Base-by-base conservation (phyloP, 441 rosid species). In the Eutrema salsugineum region DNA sequence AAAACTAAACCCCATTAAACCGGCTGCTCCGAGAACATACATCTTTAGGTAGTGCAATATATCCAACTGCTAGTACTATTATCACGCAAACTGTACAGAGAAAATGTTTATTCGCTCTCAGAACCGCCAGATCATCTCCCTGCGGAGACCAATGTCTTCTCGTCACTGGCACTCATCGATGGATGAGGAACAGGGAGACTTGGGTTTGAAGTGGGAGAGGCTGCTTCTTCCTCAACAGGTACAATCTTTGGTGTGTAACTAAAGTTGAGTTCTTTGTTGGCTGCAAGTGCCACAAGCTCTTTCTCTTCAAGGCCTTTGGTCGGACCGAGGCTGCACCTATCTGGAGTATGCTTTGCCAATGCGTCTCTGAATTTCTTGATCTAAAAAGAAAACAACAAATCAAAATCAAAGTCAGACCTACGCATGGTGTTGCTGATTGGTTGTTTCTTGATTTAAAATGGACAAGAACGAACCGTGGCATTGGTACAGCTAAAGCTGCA, bases 401-500 rank as follows among this genome's bases (percentile, higher is more conserved):
- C 28, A 53, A 19, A 2, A 68, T 48, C 17, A 68, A 53, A 11
- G 42, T 5, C 11, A 61, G 10, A 32, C 16, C 17, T 10, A n/a
- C n/a, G 49, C 35, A 43, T 14, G 24, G 6, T 56, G 33, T 1
- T 56, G 8, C 8, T 33, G 5, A n/a, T 9, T 2, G 14, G 2
- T 47, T 20, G 6, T 51, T 0, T 61, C 8, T 5, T n/a, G 8
- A 43, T 6, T 9, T 0, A 39, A 35, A 16, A 8, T 0, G 9
- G 4, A 53, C 20, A 35, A 46, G 60, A 54, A 83, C 87, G 48
- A 68, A 91, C 99, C 87, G 99, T 94, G 64, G 99, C 97, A 79
- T 90, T 90, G 33, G 99, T 91, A 66, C 97, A 94, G 85, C 97
- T 94, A 78, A 91, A 94, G 82, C 97, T 91, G 77, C 97, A 91